A percentile compares a stretch with the other conserved stretches of the same genome.
phyloP scores from a whole-genome alignment of 179 eudicot genomes.

The Spinacia oleracea region DNA sequence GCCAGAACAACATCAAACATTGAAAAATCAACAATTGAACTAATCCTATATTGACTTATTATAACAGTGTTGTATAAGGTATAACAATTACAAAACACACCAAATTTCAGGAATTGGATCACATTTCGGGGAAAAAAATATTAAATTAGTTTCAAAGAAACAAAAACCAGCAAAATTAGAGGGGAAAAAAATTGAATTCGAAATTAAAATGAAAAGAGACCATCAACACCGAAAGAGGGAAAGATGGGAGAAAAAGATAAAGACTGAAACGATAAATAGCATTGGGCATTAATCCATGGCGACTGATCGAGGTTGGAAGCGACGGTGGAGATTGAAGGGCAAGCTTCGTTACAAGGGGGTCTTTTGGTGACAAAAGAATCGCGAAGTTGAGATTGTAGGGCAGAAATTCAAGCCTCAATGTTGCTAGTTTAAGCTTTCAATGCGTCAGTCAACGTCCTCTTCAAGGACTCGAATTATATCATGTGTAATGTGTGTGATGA shows the following conservation, averaged over 20 bases:
- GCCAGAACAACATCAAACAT: neutral
- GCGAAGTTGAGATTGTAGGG: constrained; percentile 65
- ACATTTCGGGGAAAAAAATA: neutral
- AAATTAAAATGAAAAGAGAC: constrained; percentile 29
- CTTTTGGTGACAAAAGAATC: constrained; percentile 25
- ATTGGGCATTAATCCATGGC: constrained; percentile 53
- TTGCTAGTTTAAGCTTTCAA: constrained; percentile 49
- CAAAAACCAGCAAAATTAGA: neutral
- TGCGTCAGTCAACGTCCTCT: too few species aligned
- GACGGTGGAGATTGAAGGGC: constrained; percentile 35
- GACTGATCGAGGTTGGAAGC: constrained; percentile 22
- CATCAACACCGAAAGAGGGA: constrained; percentile 84
- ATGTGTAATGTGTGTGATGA: too few species aligned
- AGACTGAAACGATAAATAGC: constrained; percentile 89
- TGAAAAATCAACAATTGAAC: neutral
- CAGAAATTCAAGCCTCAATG: constrained; percentile 63
- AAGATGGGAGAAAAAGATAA: constrained; percentile 83
- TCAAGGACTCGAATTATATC: too few species aligned
- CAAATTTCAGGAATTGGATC: neutral
- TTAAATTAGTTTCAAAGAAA: neutral
- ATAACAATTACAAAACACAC: neutral
- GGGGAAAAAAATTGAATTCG: neutral
- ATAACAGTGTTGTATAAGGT: neutral
- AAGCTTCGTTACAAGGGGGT: constrained; percentile 11
- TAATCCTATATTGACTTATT: too few species aligned